Evolutionary conservation across 768 basidiomycete species (phyloP), one percentile per base, ranked within the genome.

Genomic region (Suillus occidentalis): DNA sequence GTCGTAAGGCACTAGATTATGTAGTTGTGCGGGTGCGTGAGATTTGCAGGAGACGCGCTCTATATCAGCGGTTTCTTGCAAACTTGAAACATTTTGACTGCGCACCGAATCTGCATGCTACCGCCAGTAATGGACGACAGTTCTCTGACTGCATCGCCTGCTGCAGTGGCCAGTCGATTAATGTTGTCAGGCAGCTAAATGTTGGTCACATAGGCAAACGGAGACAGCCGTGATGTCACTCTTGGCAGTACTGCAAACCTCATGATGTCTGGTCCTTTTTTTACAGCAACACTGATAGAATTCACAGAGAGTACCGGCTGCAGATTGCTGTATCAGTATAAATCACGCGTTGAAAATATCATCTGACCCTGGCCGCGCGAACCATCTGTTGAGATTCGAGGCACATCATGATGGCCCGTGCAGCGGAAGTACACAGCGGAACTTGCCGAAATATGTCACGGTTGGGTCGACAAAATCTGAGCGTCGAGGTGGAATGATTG

Each of bases 31-130:
- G 53, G 31, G 31, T 20, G 34, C 20, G 53, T 36, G 53, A 36
- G 53, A 55, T 55, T 55, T 55, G 40, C 56, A 55, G 59, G 39
- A 61, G 64, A 47, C 42, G 40, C 18, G 14, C 2, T 63, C 36
- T 18, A 43, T 25, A 22, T 45, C 34, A 25, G 50, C 37, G 28
- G 25, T 16, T 59, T 53, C 22, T 13, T 59, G 36, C 6, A 60
- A 37, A 6, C 10, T 36, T n/a, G 55, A 14, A 37, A 8, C 47
- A 58, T 65, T 20, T 63, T 62, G 65, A 55, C 45, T 6, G 76
- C 85, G 66, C 68, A 89, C 87, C 79, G 71, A 85, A 84, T 73
- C 87, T 80, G 72, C 87, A 88, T 2, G 84, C 82, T 39, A 87
- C 72, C 9, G 84, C 78, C 45, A 87, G 68, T 45, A 78, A 56